Base-by-base conservation (phyloP, 306 rosid genomes). In the Corylus americana region DNA sequence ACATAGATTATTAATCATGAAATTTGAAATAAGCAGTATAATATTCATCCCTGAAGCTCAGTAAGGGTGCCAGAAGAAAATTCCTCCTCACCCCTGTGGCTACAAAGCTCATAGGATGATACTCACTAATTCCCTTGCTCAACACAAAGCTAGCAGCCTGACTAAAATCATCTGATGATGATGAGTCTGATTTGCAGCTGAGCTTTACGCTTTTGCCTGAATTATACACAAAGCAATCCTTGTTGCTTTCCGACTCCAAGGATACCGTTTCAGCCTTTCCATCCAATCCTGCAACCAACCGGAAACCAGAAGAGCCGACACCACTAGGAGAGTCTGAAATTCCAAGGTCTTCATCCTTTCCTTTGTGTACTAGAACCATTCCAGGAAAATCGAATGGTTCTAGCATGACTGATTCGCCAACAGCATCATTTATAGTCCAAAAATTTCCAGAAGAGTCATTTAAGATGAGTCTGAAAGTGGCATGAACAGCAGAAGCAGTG, bases 341-440 rank as follows among this genome's bases (percentile, higher is more conserved):
- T 27, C n/a, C 25, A 18, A 96, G 92, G 58, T 86, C 76, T 2
- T 84, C 29, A 11, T 82, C 82, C 68, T 75, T 70, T 76, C 89
- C 98, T 71, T 82, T 80, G 57, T 88, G 88, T 45, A 74, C 86
- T 64, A 96, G 84, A 74, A 71, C 81, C 86, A 69, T 87, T 67
- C 99, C 98, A 10, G 98, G 98, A 74, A 75, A 86, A 84, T 83
- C 85, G 73, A 90, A 77, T 55, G 93, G 96, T 79, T 96, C 99
- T 76, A 96, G 81, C 79, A 62, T 71, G 76, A 91, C 92, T 55
- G 83, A 51, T 79, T 74, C 73, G 13, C 74, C 91, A 45, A 75
- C 73, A 13, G 49, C 71, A 35, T 87, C 88, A 11, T 42, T 71
- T 16, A n/a, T 12, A 47, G 77, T 20, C 47, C 83, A 71, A 55